Evolutionary conservation across 495 filamentous ascomycete genomes (phyloP), one percentile per base, ranked within the genome.

Genomic region (Penicillium lividum): DNA sequence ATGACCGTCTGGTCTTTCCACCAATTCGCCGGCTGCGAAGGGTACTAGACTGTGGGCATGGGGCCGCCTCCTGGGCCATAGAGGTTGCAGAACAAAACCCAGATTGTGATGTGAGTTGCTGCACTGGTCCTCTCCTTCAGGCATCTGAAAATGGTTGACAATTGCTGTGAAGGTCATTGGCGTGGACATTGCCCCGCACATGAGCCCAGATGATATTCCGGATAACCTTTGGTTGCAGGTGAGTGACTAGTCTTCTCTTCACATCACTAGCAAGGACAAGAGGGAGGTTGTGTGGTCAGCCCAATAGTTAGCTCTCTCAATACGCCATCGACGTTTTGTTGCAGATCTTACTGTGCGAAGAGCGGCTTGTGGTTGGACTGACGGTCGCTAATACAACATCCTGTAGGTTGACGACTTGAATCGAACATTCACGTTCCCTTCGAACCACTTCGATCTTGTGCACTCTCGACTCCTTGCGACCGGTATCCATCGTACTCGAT

Each of bases 391-490:
- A 77, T 40, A 40, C 59, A 13, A 29, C 16, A 22, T 27, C 33
- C 31, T 43, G 58, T 68, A 87, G 84, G 74, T 92, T 50, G 91
- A 93, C 63, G 88, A 93, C 68, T 72, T 95, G 48, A 93, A 94
- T 68, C 81, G 82, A 61, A 77, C 81, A 11, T 91, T 92, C 62
- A 90, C 89, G 7, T 94, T 92, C 62, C 77, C 81, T 36, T 73
- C 82, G 28, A 89, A 90, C 59, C 77, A 88, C 55, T 98, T 96
- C 80, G 91, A 97, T 64, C 82, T 98, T 52, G 86, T 98, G 54
- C 90, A 98, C 65, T 97, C 92, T 53, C 80, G 88, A 61, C 82
- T 93, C 71, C 85, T 97, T 61, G 82, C 84, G 30, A 77, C 85
- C 50, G 94, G 92, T 8, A 91, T 98, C 60, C 82, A 95, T 59